Base-by-base conservation (phyloP, 2,329 filamentous ascomycete genomes). In the Stachybotrys chlorohalonatus region DNA sequence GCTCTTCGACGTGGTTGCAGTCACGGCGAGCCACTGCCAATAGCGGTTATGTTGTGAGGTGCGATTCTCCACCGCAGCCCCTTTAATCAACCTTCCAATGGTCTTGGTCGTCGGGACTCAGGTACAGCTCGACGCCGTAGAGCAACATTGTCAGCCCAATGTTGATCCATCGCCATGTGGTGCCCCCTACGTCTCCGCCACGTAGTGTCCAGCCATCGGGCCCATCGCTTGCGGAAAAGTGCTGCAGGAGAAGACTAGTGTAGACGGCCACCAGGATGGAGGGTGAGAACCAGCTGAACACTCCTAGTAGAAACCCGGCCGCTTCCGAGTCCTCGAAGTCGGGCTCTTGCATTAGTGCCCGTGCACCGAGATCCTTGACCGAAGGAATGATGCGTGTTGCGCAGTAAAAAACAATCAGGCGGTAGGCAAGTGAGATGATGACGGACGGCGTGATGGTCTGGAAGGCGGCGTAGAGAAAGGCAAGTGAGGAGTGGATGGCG, bases 201-300 rank as follows among this genome's bases (percentile, higher is more conserved):
- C 92, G 86, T 52, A 89, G 85, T 2, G 86, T 92, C 91, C 92
- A 96, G 77, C 92, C 83, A 53, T 81, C 82, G 2, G 82, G 81
- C 2, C 83, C 84, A 58, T 87, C 83, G 53, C 79, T 87, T 11
- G 88, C 86, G 6, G 90, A 89, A 66, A 99, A 97, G 70, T 99
- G 94, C 69, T 97, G 94, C 75, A 97, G 86, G 39, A 99, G 75
- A 52, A 99, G 74, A 70, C 92, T 96, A 2, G 94, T 99, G 71
- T 99, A 99, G 32, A 97, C 92, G 5, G 94, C 89, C 57, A 99
- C 93, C 54, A 99, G 79, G 54, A 97, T 95, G 30, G 89, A 95
- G 0, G 94, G 93, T 16, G 90, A 94, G 73, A 96, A 97, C 84
- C 92, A 96, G 62, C 87, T 94, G 47, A 97, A 75, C 59, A 96